phyloP scores from a whole-genome alignment of 2,329 filamentous ascomycete genomes.

The Xylariales sp. region DNA sequence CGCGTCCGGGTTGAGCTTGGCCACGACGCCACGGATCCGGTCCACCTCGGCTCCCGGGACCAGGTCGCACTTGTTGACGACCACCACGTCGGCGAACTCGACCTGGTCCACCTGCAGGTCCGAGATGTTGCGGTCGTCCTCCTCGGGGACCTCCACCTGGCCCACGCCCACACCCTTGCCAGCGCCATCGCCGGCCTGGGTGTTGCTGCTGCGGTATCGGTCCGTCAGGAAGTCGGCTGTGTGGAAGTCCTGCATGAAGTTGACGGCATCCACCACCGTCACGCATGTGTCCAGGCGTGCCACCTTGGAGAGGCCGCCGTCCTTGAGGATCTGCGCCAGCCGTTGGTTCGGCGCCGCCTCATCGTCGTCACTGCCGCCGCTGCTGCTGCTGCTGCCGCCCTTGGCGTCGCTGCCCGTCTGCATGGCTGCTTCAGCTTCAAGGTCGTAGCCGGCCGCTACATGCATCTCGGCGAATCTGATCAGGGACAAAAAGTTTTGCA shows the following conservation, averaged over 20 bases:
- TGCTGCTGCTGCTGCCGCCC: too few relatives aligned
- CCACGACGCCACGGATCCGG: conserved; percentile 44
- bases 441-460: conserved; percentile 17
- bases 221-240: conserved; percentile 58
- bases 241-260: conserved; percentile 49
- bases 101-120: conserved; percentile 75
- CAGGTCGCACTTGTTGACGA: conserved; percentile 64
- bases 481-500: too few relatives aligned
- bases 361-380: too few relatives aligned
- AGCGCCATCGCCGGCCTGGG: too few relatives aligned
- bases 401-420: too few relatives aligned
- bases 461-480: conserved; percentile 25
- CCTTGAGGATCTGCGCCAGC: conserved; percentile 18
- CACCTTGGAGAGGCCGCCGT: conserved; percentile 62
- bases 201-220: too few relatives aligned
- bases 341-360: conserved; percentile 17
- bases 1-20: conserved; percentile 61
- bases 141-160: conserved; percentile 53
- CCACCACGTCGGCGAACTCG: conserved; percentile 70
- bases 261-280: conserved; percentile 70
- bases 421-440: conserved; percentile 20
- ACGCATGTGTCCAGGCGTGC: conserved; percentile 67
- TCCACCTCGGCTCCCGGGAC: conserved; percentile 2
- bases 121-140: conserved; percentile 70
- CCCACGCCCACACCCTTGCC: too few relatives aligned